Conservation (phyloP, 2,329 filamentous ascomycete species). For the Reticulascus tulasneorum region DNA sequence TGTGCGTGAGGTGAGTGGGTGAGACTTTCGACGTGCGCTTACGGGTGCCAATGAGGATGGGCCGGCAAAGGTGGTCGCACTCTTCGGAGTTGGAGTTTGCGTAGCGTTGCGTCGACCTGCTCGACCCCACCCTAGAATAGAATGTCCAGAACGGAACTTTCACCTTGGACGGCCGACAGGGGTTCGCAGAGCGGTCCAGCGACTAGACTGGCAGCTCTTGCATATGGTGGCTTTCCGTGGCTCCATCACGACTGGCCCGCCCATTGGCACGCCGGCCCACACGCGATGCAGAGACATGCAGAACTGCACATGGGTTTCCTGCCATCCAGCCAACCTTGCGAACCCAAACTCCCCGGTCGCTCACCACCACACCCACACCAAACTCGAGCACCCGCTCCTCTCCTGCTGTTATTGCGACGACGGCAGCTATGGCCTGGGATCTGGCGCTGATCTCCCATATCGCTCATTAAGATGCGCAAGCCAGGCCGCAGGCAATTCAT, state of each 20-base stretch:
- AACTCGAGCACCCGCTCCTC: too few species aligned
- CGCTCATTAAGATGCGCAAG: neutral
- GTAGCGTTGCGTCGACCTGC: too few species aligned
- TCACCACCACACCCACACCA: too few species aligned
- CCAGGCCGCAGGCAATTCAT: slow-evolving; percentile 2
- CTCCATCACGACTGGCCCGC: slow-evolving; percentile 7
- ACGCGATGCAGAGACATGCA: slow-evolving; percentile 16
- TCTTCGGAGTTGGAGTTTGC: slow-evolving; percentile 14
- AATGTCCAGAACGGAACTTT: slow-evolving; percentile 4
- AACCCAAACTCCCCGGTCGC: too few species aligned
- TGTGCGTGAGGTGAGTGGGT: slow-evolving; percentile 7
- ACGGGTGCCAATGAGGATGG: slow-evolving; percentile 41
- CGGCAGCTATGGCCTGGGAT: slow-evolving; percentile 2
- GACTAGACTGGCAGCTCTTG: slow-evolving; percentile 27
- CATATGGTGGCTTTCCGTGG: slow-evolving; percentile 14
- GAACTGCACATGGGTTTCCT: slow-evolving; percentile 6
- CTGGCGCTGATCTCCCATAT: slow-evolving; percentile 8
- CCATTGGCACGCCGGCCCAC: slow-evolving; percentile 16
- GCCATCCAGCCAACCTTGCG: slow-evolving; percentile 8
- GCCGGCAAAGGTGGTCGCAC: slow-evolving; percentile 15
- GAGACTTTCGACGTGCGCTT: slow-evolving; percentile 35
- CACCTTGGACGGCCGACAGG: slow-evolving; percentile 19
- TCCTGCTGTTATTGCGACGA: slow-evolving; percentile 9
- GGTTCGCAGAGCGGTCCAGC: slow-evolving; percentile 21
- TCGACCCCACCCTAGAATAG: slow-evolving; percentile 15